phyloP scores from a whole-genome alignment of 2,329 filamentous ascomycete species.

The Phialocephala sp. region DNA sequence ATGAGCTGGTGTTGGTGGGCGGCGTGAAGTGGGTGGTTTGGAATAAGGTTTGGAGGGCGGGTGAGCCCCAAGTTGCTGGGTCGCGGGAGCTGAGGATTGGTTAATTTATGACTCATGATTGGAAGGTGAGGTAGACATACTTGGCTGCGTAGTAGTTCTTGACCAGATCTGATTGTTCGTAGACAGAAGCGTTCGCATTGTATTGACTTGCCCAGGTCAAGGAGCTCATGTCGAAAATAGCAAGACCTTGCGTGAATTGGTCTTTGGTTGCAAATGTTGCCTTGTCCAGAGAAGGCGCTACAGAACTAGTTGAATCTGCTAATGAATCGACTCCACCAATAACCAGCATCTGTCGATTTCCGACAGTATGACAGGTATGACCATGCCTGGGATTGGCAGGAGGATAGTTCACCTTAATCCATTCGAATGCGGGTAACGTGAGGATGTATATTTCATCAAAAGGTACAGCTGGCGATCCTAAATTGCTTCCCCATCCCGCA shows the following conservation, averaged over 20 bases:
- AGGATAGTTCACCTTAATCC: slow-evolving; percentile 26
- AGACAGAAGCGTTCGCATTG: slow-evolving; percentile 21
- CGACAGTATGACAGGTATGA: slow-evolving; percentile 26
- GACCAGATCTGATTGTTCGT: slow-evolving; percentile 25
- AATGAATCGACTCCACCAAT: slow-evolving; percentile 28
- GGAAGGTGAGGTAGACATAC: background rate
- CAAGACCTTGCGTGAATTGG: slow-evolving; percentile 26
- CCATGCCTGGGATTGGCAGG: slow-evolving; percentile 22
- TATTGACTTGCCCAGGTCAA: slow-evolving; percentile 27
- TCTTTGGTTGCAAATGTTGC: slow-evolving; percentile 24
- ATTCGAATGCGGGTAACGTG: slow-evolving; percentile 32
- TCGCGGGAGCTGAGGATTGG: slow-evolving; percentile 6
- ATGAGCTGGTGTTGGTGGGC: background rate
- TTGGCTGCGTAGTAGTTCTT: slow-evolving; percentile 29
- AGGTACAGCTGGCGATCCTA: slow-evolving; percentile 14
- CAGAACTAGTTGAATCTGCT: slow-evolving; percentile 12
- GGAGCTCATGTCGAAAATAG: slow-evolving; percentile 29
- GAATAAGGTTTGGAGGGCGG: slow-evolving; percentile 17
- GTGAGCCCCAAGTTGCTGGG: slow-evolving; percentile 18
- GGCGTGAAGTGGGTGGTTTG: slow-evolving; percentile 16
- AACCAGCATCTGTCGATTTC: slow-evolving; percentile 29
- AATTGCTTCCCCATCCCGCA: slow-evolving; percentile 21
- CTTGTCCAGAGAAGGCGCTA: slow-evolving; percentile 12
- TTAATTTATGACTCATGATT: background rate
- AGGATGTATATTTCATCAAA: slow-evolving; percentile 32